These are phyloP conservation scores for Mycena venus DNA, from an alignment of 768 basidiomycete species.

Conservation along the genomic window DNA sequence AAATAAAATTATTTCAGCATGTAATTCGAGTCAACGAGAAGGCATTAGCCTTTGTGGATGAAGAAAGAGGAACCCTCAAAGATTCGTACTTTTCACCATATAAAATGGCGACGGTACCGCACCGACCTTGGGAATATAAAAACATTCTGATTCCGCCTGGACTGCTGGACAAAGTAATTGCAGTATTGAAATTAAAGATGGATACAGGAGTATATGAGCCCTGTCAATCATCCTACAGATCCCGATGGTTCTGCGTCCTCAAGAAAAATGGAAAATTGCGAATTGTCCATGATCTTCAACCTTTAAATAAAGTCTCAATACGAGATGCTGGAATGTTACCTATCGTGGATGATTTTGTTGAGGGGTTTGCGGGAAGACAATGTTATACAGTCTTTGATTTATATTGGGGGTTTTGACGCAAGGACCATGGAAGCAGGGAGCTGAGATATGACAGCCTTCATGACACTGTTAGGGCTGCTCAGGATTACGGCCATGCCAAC, in stretches of 20 bases:
- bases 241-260: conserved; percentile 1
- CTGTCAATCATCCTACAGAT: no score
- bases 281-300: conserved; percentile 4
- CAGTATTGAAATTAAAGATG: conserved; percentile 26
- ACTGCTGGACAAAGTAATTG: conserved; percentile 16
- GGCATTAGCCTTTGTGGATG: conserved; percentile 1
- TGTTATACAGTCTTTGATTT: conserved; percentile 32
- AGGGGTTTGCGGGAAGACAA: conserved; percentile 30
- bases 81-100: not conserved
- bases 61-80: conserved; percentile 5
- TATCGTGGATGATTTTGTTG: conserved; percentile 34
- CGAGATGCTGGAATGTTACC: conserved; percentile 9
- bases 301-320: no score
- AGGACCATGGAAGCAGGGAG: no score
- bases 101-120: conserved; percentile 6
- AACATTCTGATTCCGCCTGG: not conserved
- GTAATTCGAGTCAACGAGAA: not conserved
- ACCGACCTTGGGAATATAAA: conserved; percentile 1
- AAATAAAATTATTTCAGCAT: no score
- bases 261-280: conserved; percentile 7
- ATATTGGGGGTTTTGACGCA: conserved; percentile 35
- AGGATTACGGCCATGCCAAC: no score
- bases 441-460: conserved; percentile 35
- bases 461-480: conserved; percentile 8
- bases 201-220: no score